Evolutionary conservation across 768 basidiomycete species (phyloP).

Genomic region (Termitomyces sp.): DNA sequence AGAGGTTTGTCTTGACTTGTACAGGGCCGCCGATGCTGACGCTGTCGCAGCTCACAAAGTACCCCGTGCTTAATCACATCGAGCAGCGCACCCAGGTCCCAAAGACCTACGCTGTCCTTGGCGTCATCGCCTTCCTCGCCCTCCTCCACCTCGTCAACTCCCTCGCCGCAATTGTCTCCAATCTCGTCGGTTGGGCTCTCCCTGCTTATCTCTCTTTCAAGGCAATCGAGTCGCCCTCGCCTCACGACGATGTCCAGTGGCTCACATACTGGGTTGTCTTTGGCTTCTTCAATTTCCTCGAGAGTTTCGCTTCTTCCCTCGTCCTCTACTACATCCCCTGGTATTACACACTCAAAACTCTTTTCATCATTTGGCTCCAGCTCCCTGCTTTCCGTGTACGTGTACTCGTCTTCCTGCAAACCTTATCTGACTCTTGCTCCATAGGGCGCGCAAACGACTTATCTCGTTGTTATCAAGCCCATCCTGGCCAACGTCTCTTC

Average conservation of each 20-base stretch:
- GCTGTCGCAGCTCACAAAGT: conserved; percentile 64
- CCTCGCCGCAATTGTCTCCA: conserved; percentile 87
- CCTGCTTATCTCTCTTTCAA: conserved; percentile 95
- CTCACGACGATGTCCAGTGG: conserved; percentile 90
- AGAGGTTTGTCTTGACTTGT: conserved; percentile 55
- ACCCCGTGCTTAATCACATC: conserved; percentile 74
- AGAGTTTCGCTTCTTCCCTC: conserved; percentile 75
- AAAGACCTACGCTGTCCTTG: conserved; percentile 86
- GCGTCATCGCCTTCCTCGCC: conserved; percentile 57
- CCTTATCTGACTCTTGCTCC: conserved; percentile 8
- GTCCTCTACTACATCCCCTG: conserved; percentile 92
- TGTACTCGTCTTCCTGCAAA: conserved; percentile 18
- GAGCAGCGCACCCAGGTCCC: conserved; percentile 91
- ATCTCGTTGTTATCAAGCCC: conserved; percentile 74
- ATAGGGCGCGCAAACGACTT: conserved; percentile 84
- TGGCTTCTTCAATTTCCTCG: conserved; percentile 89
- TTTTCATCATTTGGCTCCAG: conserved; percentile 91
- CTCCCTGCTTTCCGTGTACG: conserved; percentile 78
- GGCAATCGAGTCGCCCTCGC: conserved; percentile 83
- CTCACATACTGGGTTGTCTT: conserved; percentile 97
- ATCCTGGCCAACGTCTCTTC: conserved; percentile 60
- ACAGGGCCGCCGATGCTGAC: conserved; percentile 3
- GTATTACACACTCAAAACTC: conserved; percentile 91
- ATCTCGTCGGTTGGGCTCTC: conserved; percentile 90
- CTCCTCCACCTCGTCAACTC: conserved; percentile 84